These are phyloP conservation scores for Incumbomyces lentus DNA, from an alignment of 2,329 filamentous ascomycete genomes.

Conservation along the genomic window DNA sequence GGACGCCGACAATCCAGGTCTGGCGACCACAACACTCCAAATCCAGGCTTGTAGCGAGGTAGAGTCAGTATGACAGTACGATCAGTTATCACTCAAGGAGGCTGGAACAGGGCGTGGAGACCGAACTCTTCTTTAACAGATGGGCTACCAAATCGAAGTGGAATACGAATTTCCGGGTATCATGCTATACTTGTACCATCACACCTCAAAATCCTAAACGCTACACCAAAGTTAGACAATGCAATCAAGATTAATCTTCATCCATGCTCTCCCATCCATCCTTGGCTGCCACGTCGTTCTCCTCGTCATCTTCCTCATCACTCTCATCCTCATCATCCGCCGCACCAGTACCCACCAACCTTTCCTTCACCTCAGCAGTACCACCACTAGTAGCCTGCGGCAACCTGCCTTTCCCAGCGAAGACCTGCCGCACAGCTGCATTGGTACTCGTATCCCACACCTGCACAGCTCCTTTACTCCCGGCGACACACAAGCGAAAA, in stretches of 20 bases:
- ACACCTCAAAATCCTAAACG: neutral
- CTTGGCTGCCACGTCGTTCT: constrained; percentile 35
- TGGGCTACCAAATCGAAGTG: neutral
- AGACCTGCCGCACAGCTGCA: constrained; percentile 69
- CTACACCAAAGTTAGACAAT: neutral
- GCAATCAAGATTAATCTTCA: constrained; percentile 31
- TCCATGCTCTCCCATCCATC: constrained; percentile 48
- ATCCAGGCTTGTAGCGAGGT: too few relatives aligned
- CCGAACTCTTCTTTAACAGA: too few relatives aligned
- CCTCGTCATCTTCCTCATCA: constrained; percentile 36
- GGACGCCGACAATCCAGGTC: too few relatives aligned
- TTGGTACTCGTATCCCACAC: constrained; percentile 98
- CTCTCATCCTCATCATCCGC: constrained; percentile 47
- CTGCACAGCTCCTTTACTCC: constrained; percentile 84
- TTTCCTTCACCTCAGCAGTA: constrained; percentile 55
- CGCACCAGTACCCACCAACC: constrained; percentile 65
- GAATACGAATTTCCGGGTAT: neutral
- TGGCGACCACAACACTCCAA: too few relatives aligned
- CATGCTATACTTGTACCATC: neutral
- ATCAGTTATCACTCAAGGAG: too few relatives aligned
- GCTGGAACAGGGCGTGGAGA: too few relatives aligned
- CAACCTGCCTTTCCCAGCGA: constrained; percentile 53
- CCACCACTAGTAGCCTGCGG: constrained; percentile 37
- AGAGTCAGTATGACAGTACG: too few relatives aligned
- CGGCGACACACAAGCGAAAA: constrained; percentile 85